These are phyloP conservation scores for Penicillium hesseltinei DNA, from an alignment of 2,329 filamentous ascomycete genomes.

Conservation along the genomic window DNA sequence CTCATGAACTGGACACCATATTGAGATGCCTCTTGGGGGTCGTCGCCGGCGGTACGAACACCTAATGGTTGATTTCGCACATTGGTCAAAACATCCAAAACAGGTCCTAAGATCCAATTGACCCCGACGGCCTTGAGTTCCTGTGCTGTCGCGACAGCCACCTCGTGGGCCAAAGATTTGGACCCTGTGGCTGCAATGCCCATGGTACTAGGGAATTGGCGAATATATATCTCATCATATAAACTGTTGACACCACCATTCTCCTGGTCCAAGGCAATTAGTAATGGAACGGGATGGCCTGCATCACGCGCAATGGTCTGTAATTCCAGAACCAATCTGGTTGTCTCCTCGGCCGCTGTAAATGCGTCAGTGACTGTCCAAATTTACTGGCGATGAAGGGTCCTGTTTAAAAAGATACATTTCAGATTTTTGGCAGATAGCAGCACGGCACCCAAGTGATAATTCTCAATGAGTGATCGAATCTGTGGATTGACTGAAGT, in stretches of 20 bases:
- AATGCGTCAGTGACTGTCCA: slow-evolving; percentile 2
- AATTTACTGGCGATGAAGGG: background rate
- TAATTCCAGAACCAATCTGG: slow-evolving; percentile 81
- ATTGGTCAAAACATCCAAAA: slow-evolving; percentile 91
- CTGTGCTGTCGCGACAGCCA: slow-evolving; percentile 89
- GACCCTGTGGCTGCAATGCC: slow-evolving; percentile 90
- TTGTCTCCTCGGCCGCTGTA: slow-evolving; percentile 85
- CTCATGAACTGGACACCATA: slow-evolving; percentile 89
- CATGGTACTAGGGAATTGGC: slow-evolving; percentile 96
- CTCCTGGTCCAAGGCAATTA: slow-evolving; percentile 93
- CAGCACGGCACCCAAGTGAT: slow-evolving; percentile 81
- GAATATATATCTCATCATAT: slow-evolving; percentile 92
- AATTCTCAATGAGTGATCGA: slow-evolving; percentile 60
- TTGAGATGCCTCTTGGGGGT: slow-evolving; percentile 90
- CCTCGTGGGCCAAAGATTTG: slow-evolving; percentile 78
- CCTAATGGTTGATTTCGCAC: slow-evolving; percentile 86
- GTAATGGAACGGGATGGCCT: slow-evolving; percentile 81
- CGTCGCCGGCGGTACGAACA: slow-evolving; percentile 84
- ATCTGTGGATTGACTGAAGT: slow-evolving; percentile 63
- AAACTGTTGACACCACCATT: slow-evolving; percentile 97
- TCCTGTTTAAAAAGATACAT: slow-evolving; percentile 52
- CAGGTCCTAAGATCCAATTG: slow-evolving; percentile 92
- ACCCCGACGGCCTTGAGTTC: slow-evolving; percentile 91
- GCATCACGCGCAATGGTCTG: slow-evolving; percentile 89
- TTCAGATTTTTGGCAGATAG: slow-evolving; percentile 65